phyloP scores from a whole-genome alignment of 164 flowering plant genomes.

The Aristolochia californica region DNA sequence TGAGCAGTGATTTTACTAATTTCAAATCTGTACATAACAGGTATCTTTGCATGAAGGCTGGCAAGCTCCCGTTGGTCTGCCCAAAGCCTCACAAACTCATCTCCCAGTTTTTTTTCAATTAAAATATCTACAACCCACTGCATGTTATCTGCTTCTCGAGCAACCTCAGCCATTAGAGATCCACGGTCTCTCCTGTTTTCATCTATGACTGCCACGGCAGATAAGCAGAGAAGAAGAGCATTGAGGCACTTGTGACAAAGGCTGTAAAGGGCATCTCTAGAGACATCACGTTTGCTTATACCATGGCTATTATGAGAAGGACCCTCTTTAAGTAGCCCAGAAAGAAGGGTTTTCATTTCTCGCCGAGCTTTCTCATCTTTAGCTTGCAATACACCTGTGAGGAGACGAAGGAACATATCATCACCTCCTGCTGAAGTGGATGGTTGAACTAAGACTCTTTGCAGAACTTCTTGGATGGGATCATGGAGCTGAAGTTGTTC shows the following conservation, averaged over 20 bases:
- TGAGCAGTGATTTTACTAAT: conserved; percentile 84
- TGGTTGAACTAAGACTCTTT: conserved; percentile 54
- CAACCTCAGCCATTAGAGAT: conserved; percentile 57
- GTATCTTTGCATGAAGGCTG: conserved; percentile 67
- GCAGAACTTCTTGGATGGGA: conserved; percentile 35
- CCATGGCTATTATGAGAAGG: conserved; percentile 7
- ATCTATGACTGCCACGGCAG: conserved; percentile 47
- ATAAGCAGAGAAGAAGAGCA: conserved; percentile 53
- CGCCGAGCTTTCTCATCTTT: conserved; percentile 82
- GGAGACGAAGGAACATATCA: conserved; percentile 41
- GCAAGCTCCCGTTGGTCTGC: conserved; percentile 87
- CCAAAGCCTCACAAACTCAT: conserved; percentile 86
- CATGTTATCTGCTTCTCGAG: conserved; percentile 79
- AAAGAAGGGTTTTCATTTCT: conserved; percentile 68
- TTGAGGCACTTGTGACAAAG: conserved; percentile 66
- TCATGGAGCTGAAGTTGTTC: conserved; percentile 44
- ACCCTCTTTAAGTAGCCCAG: conserved; percentile 56
- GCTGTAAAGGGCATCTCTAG: conserved; percentile 53
- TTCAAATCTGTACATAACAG: conserved; percentile 66
- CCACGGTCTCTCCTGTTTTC: conserved; percentile 47
- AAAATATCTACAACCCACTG: conserved; percentile 80
- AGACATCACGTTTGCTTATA: conserved; percentile 30
- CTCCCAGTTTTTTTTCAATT: conserved; percentile 51
- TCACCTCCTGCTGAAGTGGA: conserved; percentile 43
- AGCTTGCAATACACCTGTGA: conserved; percentile 55